Evolutionary conservation across 1,284 basidiomycete genomes (phyloP).

Genomic region (Ustilago xerochloae): DNA sequence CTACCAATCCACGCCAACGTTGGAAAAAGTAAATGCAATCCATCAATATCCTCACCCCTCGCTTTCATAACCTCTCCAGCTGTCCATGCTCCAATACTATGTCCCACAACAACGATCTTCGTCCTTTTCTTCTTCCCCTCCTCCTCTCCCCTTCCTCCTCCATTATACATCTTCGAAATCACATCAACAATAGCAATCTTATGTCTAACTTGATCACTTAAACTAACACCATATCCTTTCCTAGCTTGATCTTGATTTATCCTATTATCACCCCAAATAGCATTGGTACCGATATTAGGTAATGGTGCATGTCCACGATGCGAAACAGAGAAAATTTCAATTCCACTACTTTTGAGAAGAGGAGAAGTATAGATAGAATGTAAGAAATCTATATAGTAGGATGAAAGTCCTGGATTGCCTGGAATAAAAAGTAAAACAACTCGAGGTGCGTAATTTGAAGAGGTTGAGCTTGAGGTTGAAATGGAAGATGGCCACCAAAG

Average conservation of each 20-base stretch:
- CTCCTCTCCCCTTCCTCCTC: neutral
- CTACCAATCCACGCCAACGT: conserved; percentile 51
- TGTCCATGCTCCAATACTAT: conserved; percentile 59
- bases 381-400: conserved; percentile 56
- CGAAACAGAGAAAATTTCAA: conserved; percentile 54
- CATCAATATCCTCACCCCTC: conserved; percentile 31
- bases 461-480: too few species aligned
- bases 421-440: conserved; percentile 57
- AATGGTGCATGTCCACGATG: conserved; percentile 56
- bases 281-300: conserved; percentile 18
- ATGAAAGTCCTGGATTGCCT: conserved; percentile 55
- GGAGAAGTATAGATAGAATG: conserved; percentile 30
- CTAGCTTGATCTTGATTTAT: conserved; percentile 16
- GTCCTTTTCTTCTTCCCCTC: conserved; percentile 22
- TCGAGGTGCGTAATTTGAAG: conserved; percentile 23
- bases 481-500: conserved; percentile 45
- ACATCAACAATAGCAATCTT: conserved; percentile 50
- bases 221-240: conserved; percentile 29
- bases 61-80: conserved; percentile 38
- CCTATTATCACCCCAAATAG: conserved; percentile 23
- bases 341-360: neutral
- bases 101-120: conserved; percentile 51
- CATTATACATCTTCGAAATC: conserved; percentile 25
- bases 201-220: conserved; percentile 53
- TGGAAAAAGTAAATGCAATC: conserved; percentile 56